Percentiles rank a stretch among this genome's conserved stretches.
Conservation (phyloP, 371 early-diverging fungal species). For the Rhizopus stolonifer region DNA sequence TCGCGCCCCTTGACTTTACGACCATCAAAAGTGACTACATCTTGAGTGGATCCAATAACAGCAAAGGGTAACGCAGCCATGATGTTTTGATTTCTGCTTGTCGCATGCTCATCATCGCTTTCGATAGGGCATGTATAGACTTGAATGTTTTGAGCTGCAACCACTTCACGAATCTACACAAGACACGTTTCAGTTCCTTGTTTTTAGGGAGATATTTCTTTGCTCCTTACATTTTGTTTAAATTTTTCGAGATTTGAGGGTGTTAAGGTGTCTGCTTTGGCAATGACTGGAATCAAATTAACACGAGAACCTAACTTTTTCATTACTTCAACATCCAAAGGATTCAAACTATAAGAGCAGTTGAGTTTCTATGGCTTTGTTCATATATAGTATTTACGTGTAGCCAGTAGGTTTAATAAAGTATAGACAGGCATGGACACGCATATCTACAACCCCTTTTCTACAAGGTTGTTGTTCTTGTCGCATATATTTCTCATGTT, state of each 20-base stretch:
- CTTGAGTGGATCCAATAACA: slow-evolving; percentile 90
- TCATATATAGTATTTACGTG: slow-evolving; percentile 52
- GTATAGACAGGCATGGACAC: slow-evolving; percentile 92
- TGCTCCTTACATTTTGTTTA: slow-evolving; percentile 81
- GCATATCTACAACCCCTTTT: slow-evolving; percentile 62
- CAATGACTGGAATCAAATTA: slow-evolving; percentile 84
- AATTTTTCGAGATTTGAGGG: slow-evolving; percentile 77
- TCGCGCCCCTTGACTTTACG: slow-evolving; percentile 84
- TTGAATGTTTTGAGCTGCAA: slow-evolving; percentile 76
- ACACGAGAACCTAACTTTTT: slow-evolving; percentile 81
- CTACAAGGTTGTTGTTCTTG: slow-evolving; percentile 63
- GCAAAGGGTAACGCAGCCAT: slow-evolving; percentile 93
- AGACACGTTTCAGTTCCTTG: too few species aligned
- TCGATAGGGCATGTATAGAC: slow-evolving; percentile 86
- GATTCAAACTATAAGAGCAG: slow-evolving; percentile 47
- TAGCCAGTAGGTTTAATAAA: slow-evolving; percentile 92
- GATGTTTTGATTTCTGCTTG: slow-evolving; percentile 81
- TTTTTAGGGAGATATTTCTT: too few species aligned
- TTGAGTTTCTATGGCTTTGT: too few species aligned
- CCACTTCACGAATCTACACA: slow-evolving; percentile 72
- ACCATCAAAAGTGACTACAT: slow-evolving; percentile 78
- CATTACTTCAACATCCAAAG: slow-evolving; percentile 89
- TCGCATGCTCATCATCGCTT: slow-evolving; percentile 83
- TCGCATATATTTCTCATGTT: slow-evolving; percentile 90
- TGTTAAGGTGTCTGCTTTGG: slow-evolving; percentile 49